These are phyloP conservation scores for Microcyclospora pomicola DNA, from an alignment of 2,329 filamentous ascomycete genomes.

Conservation along the genomic window DNA sequence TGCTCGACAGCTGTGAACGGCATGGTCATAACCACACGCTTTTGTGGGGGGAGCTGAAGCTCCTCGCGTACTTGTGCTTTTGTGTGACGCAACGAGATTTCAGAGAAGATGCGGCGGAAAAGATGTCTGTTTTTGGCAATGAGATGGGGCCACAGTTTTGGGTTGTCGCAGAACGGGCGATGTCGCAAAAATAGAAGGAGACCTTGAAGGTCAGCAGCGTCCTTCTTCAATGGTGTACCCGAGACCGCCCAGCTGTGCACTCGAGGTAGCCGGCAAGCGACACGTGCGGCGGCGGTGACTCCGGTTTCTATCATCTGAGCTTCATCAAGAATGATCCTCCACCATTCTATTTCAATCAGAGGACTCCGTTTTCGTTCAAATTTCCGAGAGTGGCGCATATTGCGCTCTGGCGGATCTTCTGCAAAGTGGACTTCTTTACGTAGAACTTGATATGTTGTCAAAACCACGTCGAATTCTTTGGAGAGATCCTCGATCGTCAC, in stretches of 20 bases:
- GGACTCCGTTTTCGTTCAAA: slow-evolving; percentile 57
- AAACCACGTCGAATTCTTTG: slow-evolving; percentile 40
- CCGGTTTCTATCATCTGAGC: slow-evolving; percentile 89
- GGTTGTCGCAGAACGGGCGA: slow-evolving; percentile 56
- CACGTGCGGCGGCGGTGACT: slow-evolving; percentile 65
- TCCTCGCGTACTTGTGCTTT: slow-evolving; percentile 71
- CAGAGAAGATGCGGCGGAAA: slow-evolving; percentile 56
- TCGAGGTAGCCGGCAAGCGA: slow-evolving; percentile 68
- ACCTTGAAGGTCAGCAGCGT: slow-evolving; percentile 61
- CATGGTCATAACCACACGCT: slow-evolving; percentile 73
- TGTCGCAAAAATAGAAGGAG: slow-evolving; percentile 69
- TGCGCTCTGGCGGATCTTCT: slow-evolving; percentile 53
- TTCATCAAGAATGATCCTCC: slow-evolving; percentile 64
- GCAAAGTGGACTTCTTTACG: slow-evolving; percentile 69
- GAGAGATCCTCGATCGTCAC: slow-evolving; percentile 28
- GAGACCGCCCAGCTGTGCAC: slow-evolving; percentile 85
- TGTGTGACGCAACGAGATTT: slow-evolving; percentile 68
- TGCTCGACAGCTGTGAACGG: slow-evolving; percentile 86
- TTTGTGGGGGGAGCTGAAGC: slow-evolving; percentile 66
- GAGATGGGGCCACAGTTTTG: slow-evolving; percentile 54
- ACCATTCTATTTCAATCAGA: slow-evolving; percentile 71
- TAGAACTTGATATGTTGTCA: slow-evolving; percentile 57
- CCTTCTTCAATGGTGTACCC: slow-evolving; percentile 74
- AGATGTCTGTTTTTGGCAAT: slow-evolving; percentile 44
- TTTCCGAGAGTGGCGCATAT: slow-evolving; percentile 38